phyloP scores from a whole-genome alignment of 202 grass and related monocot species.

The Carex arenaria region DNA sequence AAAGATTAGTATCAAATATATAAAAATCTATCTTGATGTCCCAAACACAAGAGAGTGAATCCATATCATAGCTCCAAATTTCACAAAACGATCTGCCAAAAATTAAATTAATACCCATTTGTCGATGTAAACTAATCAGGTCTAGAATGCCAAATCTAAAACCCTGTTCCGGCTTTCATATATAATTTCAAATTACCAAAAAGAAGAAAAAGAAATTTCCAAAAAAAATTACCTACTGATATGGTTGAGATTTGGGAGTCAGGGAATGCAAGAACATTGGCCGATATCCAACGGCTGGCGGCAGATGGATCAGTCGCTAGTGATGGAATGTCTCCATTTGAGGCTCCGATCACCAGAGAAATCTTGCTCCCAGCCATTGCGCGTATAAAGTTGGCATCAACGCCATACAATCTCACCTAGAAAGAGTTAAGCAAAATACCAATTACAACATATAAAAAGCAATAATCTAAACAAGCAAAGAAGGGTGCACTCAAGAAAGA shows the following conservation, averaged over 20 bases:
- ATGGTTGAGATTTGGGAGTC: conserved; percentile 43
- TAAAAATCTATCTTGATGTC: background rate
- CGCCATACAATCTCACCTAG: conserved; percentile 63
- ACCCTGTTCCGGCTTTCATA: background rate
- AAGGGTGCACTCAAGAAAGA: background rate
- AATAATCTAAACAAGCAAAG: background rate
- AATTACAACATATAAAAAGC: background rate
- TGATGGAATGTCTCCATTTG: conserved; percentile 82
- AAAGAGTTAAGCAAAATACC: background rate
- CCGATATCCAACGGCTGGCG: conserved; percentile 58
- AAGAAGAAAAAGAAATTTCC: background rate
- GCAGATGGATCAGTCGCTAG: conserved; percentile 68
- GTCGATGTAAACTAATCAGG: background rate
- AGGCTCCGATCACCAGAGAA: conserved; percentile 65
- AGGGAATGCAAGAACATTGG: conserved; percentile 77
- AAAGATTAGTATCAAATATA: background rate
- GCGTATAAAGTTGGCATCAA: conserved; percentile 56
- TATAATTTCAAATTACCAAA: background rate
- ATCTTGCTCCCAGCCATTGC: conserved; percentile 63
- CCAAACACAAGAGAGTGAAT: background rate
- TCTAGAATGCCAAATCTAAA: background rate
- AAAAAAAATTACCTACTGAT: conserved; percentile 47
- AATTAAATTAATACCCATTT: background rate
- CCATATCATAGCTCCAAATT: background rate
- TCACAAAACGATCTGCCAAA: background rate